A percentile compares a stretch with the other conserved stretches of the same genome.
phyloP scores from a whole-genome alignment of 1,139 yeast species.

The Blastobotrys ciferrii region DNA sequence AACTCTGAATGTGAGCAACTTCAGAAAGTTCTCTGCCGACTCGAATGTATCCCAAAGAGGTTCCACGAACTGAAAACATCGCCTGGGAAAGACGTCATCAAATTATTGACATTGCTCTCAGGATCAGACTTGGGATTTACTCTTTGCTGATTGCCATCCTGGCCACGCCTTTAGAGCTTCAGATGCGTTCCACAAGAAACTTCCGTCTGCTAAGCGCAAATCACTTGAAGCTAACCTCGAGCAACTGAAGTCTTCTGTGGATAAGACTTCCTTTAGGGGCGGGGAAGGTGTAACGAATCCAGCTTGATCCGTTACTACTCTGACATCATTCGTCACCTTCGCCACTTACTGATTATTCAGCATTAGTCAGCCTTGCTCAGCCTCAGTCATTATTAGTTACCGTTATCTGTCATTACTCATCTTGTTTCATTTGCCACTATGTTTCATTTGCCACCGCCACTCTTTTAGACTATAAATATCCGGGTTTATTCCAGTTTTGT shows the following conservation, averaged over 20 bases:
- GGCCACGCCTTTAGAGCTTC: not conserved
- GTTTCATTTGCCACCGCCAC: too few relatives aligned
- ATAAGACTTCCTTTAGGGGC: not conserved
- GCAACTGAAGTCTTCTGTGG: not conserved
- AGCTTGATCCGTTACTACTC: too few relatives aligned
- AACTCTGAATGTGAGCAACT: conserved; percentile 1
- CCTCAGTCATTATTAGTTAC: too few relatives aligned
- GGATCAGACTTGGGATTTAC: not conserved
- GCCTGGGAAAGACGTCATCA: not conserved
- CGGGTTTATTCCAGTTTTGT: too few relatives aligned
- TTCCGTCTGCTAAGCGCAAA: not conserved
- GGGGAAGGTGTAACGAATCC: too few relatives aligned
- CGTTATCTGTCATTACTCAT: too few relatives aligned
- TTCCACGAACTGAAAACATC: not conserved
- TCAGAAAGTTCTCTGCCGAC: not conserved
- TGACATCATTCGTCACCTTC: too few relatives aligned
- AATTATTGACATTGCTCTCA: not conserved
- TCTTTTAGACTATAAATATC: too few relatives aligned
- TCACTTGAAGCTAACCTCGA: not conserved
- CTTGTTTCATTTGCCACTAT: too few relatives aligned
- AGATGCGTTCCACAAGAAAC: not conserved
- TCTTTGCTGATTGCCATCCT: not conserved
- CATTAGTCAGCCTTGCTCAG: too few relatives aligned
- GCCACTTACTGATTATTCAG: too few relatives aligned
- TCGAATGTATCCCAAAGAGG: not conserved